Conservation (phyloP, 805 yeast genomes). For the Schwanniomyces vanrijiae region DNA sequence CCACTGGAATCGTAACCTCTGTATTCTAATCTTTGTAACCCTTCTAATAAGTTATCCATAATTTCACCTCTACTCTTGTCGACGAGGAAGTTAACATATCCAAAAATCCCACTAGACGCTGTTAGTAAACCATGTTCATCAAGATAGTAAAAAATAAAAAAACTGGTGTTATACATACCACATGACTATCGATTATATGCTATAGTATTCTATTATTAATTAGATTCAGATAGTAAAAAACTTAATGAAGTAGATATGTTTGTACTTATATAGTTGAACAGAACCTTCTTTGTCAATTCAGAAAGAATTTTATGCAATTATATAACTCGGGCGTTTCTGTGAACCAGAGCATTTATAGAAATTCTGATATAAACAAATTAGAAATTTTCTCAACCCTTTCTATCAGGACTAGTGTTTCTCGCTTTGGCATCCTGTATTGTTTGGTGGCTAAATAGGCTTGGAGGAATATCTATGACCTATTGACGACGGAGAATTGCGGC, state of each 20-base stretch:
- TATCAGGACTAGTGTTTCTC: background rate
- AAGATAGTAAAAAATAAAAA: too few relatives aligned
- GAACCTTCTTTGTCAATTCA: background rate
- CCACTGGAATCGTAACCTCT: conserved; percentile 99
- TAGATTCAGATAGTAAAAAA: background rate
- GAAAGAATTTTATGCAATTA: background rate
- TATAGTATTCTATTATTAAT: background rate
- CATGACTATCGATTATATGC: conserved; percentile 3
- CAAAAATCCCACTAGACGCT: conserved; percentile 83
- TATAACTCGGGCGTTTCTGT: background rate
- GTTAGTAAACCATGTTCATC: conserved; percentile 7
- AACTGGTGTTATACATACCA: conserved; percentile 12
- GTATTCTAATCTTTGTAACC: conserved; percentile 83
- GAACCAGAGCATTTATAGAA: background rate
- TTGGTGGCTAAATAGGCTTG: background rate
- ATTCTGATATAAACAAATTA: background rate
- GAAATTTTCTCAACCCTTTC: conserved; percentile 1
- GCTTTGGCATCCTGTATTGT: background rate
- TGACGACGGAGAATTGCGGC: background rate
- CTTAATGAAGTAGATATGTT: background rate
- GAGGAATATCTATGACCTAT: background rate
- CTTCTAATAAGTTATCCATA: conserved; percentile 83
- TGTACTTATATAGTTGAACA: background rate
- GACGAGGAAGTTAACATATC: conserved; percentile 93
- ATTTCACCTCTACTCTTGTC: conserved; percentile 92